Base-by-base conservation (phyloP, 2,329 filamentous ascomycete species). In the Helotiales sp. region DNA sequence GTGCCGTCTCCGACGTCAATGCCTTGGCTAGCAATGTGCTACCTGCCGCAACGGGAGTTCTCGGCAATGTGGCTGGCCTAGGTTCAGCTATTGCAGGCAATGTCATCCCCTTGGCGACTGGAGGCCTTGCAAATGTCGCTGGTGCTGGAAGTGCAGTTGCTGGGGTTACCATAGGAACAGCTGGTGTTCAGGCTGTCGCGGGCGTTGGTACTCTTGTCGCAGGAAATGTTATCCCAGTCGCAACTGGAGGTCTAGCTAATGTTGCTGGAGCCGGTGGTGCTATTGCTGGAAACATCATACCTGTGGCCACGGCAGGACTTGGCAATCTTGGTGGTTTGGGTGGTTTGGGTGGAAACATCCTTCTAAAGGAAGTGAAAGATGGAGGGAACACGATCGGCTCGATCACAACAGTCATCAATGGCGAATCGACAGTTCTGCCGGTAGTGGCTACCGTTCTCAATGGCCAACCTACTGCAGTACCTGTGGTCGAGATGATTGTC, bases 391-490 rank as follows among this genome's bases (percentile, higher is more conserved):
- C 53, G 5, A 46, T 54, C n/a, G 46, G 51, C n/a, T 46, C 33
- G 9, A 51, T 59, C 19, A 53, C 48, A 19, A 51, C 38, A 7
- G 29, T 46, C 7, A 27, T 60, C 17, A 52, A 48, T 17, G 44
- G 54, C 4, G 33, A 48, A 38, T 22, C 49, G 1, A 59, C 53
- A 1, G 17, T 54, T 19, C 27, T 53, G 5, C 57, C 57, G 3
- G 40, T 56, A 3, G 40, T 55, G 5, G 34, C 49, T 13, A 56
- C 57, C 12, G 10, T 49, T 2, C n/a, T 55, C 5, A 54, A 54
- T 54, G 54, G 30, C n/a, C 15, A 31, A n/a, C 48, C 36, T 10
- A 55, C 54, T 36, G 53, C 38, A 1, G 29, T 56, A n/a, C 53
- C 57, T 12, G 42, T 50, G 5, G 48, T 54, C 25, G 40, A 59